Base-by-base conservation (phyloP, 768 basidiomycete species). In the Botryobasidium botryosum region DNA sequence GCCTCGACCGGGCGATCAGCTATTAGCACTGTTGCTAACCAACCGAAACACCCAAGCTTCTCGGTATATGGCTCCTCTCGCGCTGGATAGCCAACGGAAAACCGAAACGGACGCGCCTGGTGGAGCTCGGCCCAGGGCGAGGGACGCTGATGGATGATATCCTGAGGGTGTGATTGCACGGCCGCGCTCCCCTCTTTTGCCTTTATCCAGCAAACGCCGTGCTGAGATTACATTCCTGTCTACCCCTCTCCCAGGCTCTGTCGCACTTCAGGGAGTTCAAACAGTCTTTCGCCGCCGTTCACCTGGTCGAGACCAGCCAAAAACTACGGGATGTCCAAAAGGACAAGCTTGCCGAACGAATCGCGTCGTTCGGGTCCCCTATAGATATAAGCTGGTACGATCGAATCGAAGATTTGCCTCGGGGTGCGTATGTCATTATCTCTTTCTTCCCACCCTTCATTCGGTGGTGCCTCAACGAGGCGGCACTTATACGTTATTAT, bases 131-230 rank as follows among this genome's bases (percentile, higher is more conserved):
- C 3, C 92, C 94, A 0, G 94, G 94, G 2, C 68, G 80, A 40
- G 94, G 92, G 1, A 96, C 92, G 0, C 64, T 99, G 7, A 83
- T 91, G 75, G 72, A 70, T 39, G 94, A 97, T 60, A 68, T 97
- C 6, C 57, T 97, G 2, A 71, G 88, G 27, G 91, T 94, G 51
- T 32, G 78, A 50, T 4, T 18, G 61, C 41, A n/a, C n/a, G n/a
- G n/a, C n/a, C n/a, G n/a, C n/a, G n/a, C n/a, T n/a, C n/a, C n/a
- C n/a, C n/a, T n/a, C n/a, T n/a, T n/a, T n/a, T n/a, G n/a, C n/a
- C n/a, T n/a, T n/a, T n/a, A n/a, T n/a, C n/a, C n/a, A n/a, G n/a
- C n/a, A n/a, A n/a, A n/a, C n/a, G n/a, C n/a, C n/a, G 8, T 27
- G 24, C 12, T 26, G 12, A 42, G 24, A 31, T 13, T 24, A 7